These are phyloP conservation scores for Annulohypoxylon bovei DNA, from an alignment of 495 filamentous ascomycete species.

Conservation along the genomic window DNA sequence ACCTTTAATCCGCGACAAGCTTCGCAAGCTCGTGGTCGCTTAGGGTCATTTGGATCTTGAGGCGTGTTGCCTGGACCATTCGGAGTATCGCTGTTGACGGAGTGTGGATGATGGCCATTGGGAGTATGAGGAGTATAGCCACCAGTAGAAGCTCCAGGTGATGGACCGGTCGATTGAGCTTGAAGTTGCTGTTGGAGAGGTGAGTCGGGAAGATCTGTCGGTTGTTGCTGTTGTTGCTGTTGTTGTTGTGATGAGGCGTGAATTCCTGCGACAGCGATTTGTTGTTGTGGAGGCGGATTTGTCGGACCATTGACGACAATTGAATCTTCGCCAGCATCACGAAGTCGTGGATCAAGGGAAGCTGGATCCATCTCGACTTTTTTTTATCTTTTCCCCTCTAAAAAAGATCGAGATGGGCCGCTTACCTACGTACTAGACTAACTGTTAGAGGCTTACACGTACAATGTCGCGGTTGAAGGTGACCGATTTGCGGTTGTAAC, in stretches of 20 bases:
- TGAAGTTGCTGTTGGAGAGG: slow-evolving; percentile 35
- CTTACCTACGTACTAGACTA: slow-evolving; percentile 28
- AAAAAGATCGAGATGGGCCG: slow-evolving; percentile 28
- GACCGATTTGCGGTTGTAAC: slow-evolving; percentile 45
- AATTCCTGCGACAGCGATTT: slow-evolving; percentile 11
- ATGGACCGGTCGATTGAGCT: slow-evolving; percentile 21
- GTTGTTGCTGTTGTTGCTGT: not conserved
- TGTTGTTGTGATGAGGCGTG: not conserved
- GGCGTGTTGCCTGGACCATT: slow-evolving; percentile 17
- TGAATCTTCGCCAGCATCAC: slow-evolving; percentile 42
- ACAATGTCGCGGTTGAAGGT: slow-evolving; percentile 35
- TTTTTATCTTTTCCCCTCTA: slow-evolving; percentile 16
- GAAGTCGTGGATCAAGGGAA: slow-evolving; percentile 44
- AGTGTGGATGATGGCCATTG: slow-evolving; percentile 21
- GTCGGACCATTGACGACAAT: slow-evolving; percentile 33
- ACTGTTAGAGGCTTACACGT: slow-evolving; percentile 32
- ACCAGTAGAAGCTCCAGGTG: slow-evolving; percentile 22
- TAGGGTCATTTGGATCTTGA: slow-evolving; percentile 64
- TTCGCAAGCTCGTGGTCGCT: slow-evolving; percentile 91
- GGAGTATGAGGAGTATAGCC: slow-evolving; percentile 37
- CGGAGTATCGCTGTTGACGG: slow-evolving; percentile 19
- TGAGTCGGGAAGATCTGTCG: slow-evolving; percentile 23
- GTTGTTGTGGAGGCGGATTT: slow-evolving; percentile 17
- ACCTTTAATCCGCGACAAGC: slow-evolving; percentile 91
- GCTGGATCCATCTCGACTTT: slow-evolving; percentile 40